Evolutionary conservation across 2,329 filamentous ascomycete species (phyloP).

Genomic region (Colletotrichum tabaci): DNA sequence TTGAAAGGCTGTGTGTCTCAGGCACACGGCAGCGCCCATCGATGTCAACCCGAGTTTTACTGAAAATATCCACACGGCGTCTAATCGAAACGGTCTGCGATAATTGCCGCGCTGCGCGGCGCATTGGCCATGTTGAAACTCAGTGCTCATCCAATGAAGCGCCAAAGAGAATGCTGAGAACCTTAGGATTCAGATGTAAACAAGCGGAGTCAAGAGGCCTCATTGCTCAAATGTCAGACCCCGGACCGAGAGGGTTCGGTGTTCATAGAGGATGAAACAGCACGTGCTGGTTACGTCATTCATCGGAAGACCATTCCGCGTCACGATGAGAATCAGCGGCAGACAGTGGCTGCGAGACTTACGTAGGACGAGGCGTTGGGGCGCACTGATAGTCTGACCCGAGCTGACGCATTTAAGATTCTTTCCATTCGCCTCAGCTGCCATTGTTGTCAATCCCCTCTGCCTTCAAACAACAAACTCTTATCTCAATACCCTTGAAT

Average conservation of each 20-base stretch:
- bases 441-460: not conserved
- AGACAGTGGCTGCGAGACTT: constrained; percentile 27
- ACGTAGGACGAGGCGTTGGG: constrained; percentile 25
- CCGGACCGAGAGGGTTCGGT: constrained; percentile 22
- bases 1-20: constrained; percentile 4
- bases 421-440: constrained; percentile 35
- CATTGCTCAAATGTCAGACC: not conserved
- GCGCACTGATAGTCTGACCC: constrained; percentile 7
- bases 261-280: constrained; percentile 21
- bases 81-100: not conserved
- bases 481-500: constrained; percentile 17
- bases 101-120: not conserved
- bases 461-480: constrained; percentile 18
- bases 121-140: not conserved
- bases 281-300: constrained; percentile 41
- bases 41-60: not conserved
- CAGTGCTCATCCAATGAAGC: no score
- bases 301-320: constrained; percentile 5
- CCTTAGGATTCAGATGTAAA: no score
- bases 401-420: constrained; percentile 36
- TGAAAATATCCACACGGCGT: not conserved
- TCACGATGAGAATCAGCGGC: constrained; percentile 16
- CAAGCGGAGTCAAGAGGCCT: no score
- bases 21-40: not conserved
- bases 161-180: no score